Evolutionary conservation across 805 yeast genomes (phyloP), one percentile per base, ranked within the genome.

Genomic region (Yarrowia sp.): DNA sequence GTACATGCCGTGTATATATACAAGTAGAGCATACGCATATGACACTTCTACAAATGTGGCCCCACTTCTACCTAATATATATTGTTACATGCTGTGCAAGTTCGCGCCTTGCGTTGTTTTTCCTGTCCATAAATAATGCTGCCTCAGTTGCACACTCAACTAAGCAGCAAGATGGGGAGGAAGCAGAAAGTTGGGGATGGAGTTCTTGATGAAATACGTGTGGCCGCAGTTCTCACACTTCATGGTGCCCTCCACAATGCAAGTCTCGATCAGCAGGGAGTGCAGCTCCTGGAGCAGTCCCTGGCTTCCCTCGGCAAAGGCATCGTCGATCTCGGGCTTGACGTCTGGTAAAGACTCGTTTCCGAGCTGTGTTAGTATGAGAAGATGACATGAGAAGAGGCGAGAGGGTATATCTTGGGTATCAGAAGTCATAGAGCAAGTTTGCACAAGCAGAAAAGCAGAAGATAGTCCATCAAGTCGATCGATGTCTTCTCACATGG

Each of bases 161-260:
- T 38, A 55, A 8, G 61, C 61, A 4, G 92, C 96, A 67, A 94
- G 78, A 72, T 94, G 98, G 6, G 98, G 98, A 31, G 99, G 98
- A 33, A 94, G 80, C 61, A 94, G 76, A 74, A 94, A 87, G 78
- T 93, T 93, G 33, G 99, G 97, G 68, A 94, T 91, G 58, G 94
- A 84, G 78, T 90, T 92, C 75, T 92, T 93, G 76, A 94, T 88
- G 76, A 87, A 84, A 75, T 92, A 94, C 7, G 88, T 78, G 73
- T 93, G 97, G 1, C 83, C 85, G 72, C 99, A 94, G 74, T 86
- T 86, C 21, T 81, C 78, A 72, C 99, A 94, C 12, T 78, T 78
- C 98, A 94, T 90, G 68, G 85, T 84, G 2, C 99, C 99, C 68
- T 92, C 93, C 9, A 80, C 72, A 61, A 94, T 89, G 65, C 86